phyloP scores from a whole-genome alignment of 441 rosid species.

The Erysimum cheiri region DNA sequence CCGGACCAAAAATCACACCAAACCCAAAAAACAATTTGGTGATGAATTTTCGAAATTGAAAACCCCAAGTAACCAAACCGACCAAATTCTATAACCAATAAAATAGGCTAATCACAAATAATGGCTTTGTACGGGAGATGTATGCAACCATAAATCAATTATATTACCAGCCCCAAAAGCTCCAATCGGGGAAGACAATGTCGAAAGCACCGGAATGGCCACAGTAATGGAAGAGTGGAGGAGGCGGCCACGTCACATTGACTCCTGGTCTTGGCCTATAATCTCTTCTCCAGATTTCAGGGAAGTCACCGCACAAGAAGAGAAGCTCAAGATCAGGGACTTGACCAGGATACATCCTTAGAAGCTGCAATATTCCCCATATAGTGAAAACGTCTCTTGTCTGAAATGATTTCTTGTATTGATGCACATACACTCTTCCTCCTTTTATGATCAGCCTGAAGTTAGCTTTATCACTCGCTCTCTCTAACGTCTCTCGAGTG shows the following conservation, averaged over 20 bases:
- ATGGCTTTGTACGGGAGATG: background rate
- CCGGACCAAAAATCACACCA: too few species aligned
- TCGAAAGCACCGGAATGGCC: slow-evolving; percentile 46
- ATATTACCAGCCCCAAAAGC: slow-evolving; percentile 58
- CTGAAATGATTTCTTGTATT: slow-evolving; percentile 48
- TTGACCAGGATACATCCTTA: slow-evolving; percentile 63
- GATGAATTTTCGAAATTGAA: too few species aligned
- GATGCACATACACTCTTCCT: slow-evolving; percentile 57
- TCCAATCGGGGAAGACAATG: slow-evolving; percentile 68
- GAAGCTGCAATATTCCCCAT: slow-evolving; percentile 72
- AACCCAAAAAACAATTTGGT: too few species aligned
- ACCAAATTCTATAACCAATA: background rate
- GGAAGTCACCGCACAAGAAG: slow-evolving; percentile 53
- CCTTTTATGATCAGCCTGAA: slow-evolving; percentile 17
- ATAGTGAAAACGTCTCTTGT: slow-evolving; percentile 61
- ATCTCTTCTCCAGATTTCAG: slow-evolving; percentile 40
- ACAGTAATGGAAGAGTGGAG: slow-evolving; percentile 61
- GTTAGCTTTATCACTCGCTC: slow-evolving; percentile 46
- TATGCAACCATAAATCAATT: background rate
- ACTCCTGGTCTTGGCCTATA: slow-evolving; percentile 25
- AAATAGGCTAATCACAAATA: background rate
- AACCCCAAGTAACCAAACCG: too few species aligned
- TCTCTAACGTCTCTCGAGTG: slow-evolving; percentile 56
- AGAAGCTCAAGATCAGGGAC: slow-evolving; percentile 68
- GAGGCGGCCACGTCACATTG: slow-evolving; percentile 46